A percentile compares a stretch with the other conserved stretches of the same genome.
phyloP scores from a whole-genome alignment of 768 basidiomycete genomes.

The Mycena vitilis region DNA sequence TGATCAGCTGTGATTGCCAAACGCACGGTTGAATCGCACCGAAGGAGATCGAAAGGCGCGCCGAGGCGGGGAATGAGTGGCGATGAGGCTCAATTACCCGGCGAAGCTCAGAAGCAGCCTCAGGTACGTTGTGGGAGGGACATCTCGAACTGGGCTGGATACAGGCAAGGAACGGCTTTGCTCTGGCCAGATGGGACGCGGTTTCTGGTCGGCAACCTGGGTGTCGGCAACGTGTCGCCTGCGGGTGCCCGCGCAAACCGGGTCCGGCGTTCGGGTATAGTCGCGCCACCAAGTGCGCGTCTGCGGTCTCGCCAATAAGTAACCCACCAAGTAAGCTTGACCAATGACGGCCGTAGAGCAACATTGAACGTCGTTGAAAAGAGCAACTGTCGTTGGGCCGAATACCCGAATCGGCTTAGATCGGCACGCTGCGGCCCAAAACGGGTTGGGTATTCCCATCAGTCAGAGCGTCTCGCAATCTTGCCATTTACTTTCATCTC shows the following conservation, averaged over 20 bases:
- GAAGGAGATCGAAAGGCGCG: neutral
- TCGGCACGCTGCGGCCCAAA: neutral
- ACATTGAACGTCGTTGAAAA: neutral
- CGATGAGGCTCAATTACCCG: conserved; percentile 21
- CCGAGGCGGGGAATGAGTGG: conserved; percentile 2
- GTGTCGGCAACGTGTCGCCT: conserved; percentile 16
- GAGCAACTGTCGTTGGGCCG: neutral
- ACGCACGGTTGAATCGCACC: conserved; percentile 28
- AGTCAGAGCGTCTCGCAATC: neutral
- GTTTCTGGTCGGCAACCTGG: conserved; percentile 3
- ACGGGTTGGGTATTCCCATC: neutral
- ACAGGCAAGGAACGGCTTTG: neutral
- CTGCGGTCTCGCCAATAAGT: neutral
- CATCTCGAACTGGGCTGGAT: conserved; percentile 1
- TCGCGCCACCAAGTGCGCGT: conserved; percentile 14
- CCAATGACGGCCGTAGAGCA: conserved; percentile 8
- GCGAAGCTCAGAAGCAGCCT: conserved; percentile 4
- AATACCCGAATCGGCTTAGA: neutral
- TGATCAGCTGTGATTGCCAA: conserved; percentile 8
- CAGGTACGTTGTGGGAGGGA: neutral
- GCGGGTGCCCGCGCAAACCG: conserved; percentile 23
- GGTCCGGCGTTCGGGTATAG: conserved; percentile 13
- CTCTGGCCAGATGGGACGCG: neutral
- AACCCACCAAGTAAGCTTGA: conserved; percentile 20
- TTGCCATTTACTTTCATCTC: neutral